phyloP scores from a whole-genome alignment of 129 eudicot species.

The Lonicera japonica region DNA sequence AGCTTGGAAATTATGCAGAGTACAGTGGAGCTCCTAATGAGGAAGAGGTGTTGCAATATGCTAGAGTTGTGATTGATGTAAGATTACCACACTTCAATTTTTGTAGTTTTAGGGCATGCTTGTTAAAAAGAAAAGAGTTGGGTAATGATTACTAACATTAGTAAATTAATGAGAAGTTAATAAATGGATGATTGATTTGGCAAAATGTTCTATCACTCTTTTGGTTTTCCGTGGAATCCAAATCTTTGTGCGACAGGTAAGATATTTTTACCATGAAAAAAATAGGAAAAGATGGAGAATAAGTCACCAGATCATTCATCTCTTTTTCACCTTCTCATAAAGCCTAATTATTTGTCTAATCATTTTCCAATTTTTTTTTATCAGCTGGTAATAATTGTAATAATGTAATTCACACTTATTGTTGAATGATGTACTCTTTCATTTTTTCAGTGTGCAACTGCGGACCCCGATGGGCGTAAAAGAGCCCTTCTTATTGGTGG shows the following conservation, averaged over 20 bases:
- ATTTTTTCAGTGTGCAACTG: conserved; percentile 69
- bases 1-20: conserved; percentile 95
- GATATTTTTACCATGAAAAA: too few relatives aligned
- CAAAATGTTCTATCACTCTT: too few relatives aligned
- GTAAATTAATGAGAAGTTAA: too few relatives aligned
- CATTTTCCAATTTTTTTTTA: too few relatives aligned
- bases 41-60: conserved; percentile 90
- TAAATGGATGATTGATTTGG: too few relatives aligned
- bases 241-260: too few relatives aligned
- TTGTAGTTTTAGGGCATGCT: neutral
- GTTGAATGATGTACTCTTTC: neutral
- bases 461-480: conserved; percentile 88
- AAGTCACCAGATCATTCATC: neutral
- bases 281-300: too few relatives aligned
- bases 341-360: too few relatives aligned
- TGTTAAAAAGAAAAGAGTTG: too few relatives aligned
- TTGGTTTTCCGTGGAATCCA: too few relatives aligned
- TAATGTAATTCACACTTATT: neutral
- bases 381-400: too few relatives aligned
- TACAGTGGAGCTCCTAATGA: conserved; percentile 97
- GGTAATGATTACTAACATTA: too few relatives aligned
- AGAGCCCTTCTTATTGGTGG: conserved; percentile 96
- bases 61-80: conserved; percentile 91
- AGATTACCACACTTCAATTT: conserved; percentile 12
- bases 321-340: neutral